Base-by-base conservation (phyloP, 139 green algal genomes). In the Ettlia oleoabundans region DNA sequence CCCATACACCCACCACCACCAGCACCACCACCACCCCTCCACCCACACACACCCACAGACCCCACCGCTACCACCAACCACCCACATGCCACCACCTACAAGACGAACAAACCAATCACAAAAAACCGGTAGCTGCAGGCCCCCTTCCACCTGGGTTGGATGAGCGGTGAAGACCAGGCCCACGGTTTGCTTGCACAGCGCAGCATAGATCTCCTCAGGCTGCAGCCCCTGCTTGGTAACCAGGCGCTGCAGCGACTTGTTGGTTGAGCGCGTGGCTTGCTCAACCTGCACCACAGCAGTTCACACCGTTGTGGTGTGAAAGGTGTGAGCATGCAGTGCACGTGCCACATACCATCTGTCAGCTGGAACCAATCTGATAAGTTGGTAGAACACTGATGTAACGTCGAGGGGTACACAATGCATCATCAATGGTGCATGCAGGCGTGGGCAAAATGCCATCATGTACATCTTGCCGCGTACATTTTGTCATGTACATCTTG, bases 111-210 rank as follows among this genome's bases (percentile, higher is more conserved):
- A n/a, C n/a, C n/a, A n/a, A n/a, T n/a, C 47, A 15, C 47, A 58
- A 58, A 15, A 58, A 58, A 58, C 13, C 10, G 47, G 47, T 58
- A 15, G 13, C 47, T 15, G 15, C 47, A 15, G 47, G 13, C 47
- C 13, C 47, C 47, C 47, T 4, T 30, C 5, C 52, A 89, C 92
- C 89, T 96, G 93, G 7, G 95, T 98, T 47, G 95, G 95, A 86
- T 98, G 95, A 0, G 95, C 94, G 3, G 95, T 98, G 71, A 98
- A 94, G 22, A 98, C 93, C 64, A 98, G 87, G 37, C 95, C 92
- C 43, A 98, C 93, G 0, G 67, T 90, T 86, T 98, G 95, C 19
- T 83, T 81, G 85, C 93, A 97, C 68, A 98, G 84, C 15, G 91
- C 62, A 82, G 92, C 70, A 86, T 95, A 94, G 42, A 97, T 89